Percentiles rank a stretch among this genome's conserved stretches.
These are phyloP conservation scores for Russula sp. DNA, from an alignment of 768 basidiomycete genomes.

Conservation along the genomic window DNA sequence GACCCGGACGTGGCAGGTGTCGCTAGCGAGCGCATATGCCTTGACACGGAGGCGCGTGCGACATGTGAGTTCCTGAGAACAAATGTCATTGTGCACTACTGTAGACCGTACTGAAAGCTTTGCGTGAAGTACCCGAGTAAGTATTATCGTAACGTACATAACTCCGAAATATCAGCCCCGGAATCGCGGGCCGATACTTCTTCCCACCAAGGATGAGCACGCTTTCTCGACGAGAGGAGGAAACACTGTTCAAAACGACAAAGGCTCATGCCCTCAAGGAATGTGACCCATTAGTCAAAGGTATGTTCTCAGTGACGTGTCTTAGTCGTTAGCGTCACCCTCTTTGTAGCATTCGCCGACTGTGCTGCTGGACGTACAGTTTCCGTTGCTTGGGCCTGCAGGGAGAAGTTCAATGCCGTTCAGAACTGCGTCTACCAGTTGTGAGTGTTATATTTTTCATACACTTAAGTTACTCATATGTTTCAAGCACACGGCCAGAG, in stretches of 20 bases:
- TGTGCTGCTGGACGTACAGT: slow-evolving; percentile 78
- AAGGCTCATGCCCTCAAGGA: slow-evolving; percentile 76
- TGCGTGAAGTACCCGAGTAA: not conserved
- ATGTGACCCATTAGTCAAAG: slow-evolving; percentile 74
- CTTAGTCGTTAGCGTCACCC: slow-evolving; percentile 2
- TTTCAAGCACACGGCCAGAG: slow-evolving; percentile 62
- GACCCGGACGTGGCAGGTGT: slow-evolving; percentile 47
- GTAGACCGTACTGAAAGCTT: not conserved
- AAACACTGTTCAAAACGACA: slow-evolving; percentile 76
- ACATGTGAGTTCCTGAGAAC: slow-evolving; percentile 27
- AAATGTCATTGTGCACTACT: slow-evolving; percentile 14
- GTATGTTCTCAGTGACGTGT: slow-evolving; percentile 38
- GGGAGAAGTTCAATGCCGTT: slow-evolving; percentile 59
- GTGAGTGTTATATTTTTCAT: slow-evolving; percentile 46
- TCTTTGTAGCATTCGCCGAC: slow-evolving; percentile 68
- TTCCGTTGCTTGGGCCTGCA: slow-evolving; percentile 85
- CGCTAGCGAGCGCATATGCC: slow-evolving; percentile 19
- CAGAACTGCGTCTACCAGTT: slow-evolving; percentile 79
- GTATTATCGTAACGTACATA: no score
- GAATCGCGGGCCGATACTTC: slow-evolving; percentile 12
- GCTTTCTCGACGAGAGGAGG: slow-evolving; percentile 84
- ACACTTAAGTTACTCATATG: not conserved
- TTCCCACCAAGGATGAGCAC: slow-evolving; percentile 60
- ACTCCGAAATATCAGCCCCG: not conserved
- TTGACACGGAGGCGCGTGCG: slow-evolving; percentile 4